phyloP scores from a whole-genome alignment of 2,329 filamentous ascomycete species.

The Colletotrichum aenigma region DNA sequence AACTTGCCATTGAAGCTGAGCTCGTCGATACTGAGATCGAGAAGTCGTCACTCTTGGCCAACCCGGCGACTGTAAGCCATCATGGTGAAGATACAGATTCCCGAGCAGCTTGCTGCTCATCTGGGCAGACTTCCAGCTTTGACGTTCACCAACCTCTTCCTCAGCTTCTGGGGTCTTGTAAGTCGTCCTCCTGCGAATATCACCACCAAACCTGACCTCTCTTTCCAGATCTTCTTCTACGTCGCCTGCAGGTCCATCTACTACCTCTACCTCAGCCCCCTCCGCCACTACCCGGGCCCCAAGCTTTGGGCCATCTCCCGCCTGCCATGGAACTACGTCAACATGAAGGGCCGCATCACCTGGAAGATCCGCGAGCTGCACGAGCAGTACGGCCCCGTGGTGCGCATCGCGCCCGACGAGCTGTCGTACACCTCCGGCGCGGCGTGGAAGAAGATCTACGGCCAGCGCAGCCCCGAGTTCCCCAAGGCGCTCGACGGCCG shows the following conservation, averaged over 20 bases:
- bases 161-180: neutral
- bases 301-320: constrained; percentile 23
- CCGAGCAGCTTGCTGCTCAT: neutral
- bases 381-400: constrained; percentile 31
- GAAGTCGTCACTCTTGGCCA: neutral
- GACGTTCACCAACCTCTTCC: neutral
- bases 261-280: constrained; percentile 26
- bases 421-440: constrained; percentile 38
- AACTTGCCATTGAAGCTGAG: neutral
- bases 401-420: constrained; percentile 42
- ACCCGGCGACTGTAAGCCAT: neutral
- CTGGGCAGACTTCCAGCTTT: neutral
- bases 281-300: constrained; percentile 34
- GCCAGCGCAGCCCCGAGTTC: constrained; percentile 13
- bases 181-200: neutral
- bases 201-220: neutral
- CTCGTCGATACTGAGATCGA: neutral
- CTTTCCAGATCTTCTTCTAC: neutral
- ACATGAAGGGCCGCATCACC: neutral
- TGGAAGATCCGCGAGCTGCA: constrained; percentile 20
- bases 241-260: neutral
- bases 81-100: neutral
- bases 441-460: constrained; percentile 47
- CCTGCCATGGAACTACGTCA: constrained; percentile 5
- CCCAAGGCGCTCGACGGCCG: neutral